Conservation (phyloP, 2,329 filamentous ascomycete genomes). For the Xylariaceae sp. region DNA sequence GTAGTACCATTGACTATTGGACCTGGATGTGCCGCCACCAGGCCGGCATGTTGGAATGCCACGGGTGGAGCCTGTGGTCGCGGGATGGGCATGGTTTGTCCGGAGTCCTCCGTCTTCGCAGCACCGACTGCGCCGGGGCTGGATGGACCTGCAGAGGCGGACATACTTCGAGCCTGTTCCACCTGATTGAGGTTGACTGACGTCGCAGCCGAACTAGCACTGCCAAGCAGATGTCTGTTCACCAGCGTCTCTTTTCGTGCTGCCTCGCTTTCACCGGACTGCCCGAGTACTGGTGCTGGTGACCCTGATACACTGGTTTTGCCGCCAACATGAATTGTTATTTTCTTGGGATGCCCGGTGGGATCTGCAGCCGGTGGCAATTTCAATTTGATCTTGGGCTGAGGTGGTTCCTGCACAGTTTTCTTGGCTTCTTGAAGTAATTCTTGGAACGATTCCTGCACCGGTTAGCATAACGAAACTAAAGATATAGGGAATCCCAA, state of each 20-base stretch:
- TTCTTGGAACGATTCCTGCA: constrained; percentile 62
- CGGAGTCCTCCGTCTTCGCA: constrained; percentile 36
- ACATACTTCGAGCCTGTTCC: constrained; percentile 41
- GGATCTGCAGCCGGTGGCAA: constrained; percentile 50
- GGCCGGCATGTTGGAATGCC: constrained; percentile 30
- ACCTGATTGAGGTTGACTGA: constrained; percentile 31
- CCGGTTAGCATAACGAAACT: constrained; percentile 19
- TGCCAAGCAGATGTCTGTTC: constrained; percentile 30
- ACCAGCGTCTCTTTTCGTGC: constrained; percentile 32
- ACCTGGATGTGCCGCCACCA: constrained; percentile 22
- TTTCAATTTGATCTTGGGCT: constrained; percentile 78
- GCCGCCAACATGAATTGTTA: constrained; percentile 67
- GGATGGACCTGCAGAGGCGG: constrained; percentile 42
- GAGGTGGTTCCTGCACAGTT: constrained; percentile 65
- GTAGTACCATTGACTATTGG: constrained; percentile 21
- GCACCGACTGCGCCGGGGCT: constrained; percentile 39
- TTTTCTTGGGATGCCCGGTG: constrained; percentile 52
- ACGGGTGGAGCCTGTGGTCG: constrained; percentile 31
- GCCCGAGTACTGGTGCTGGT: constrained; percentile 41
- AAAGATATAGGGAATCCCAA: not conserved
- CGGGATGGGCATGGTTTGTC: constrained; percentile 34
- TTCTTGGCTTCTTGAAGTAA: constrained; percentile 68
- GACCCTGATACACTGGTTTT: constrained; percentile 53
- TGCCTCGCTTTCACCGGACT: constrained; percentile 34
- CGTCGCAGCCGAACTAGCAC: constrained; percentile 22